These are phyloP conservation scores for Pythium myriotylum DNA, from an alignment of 352 stramenopile species.

Conservation along the genomic window DNA sequence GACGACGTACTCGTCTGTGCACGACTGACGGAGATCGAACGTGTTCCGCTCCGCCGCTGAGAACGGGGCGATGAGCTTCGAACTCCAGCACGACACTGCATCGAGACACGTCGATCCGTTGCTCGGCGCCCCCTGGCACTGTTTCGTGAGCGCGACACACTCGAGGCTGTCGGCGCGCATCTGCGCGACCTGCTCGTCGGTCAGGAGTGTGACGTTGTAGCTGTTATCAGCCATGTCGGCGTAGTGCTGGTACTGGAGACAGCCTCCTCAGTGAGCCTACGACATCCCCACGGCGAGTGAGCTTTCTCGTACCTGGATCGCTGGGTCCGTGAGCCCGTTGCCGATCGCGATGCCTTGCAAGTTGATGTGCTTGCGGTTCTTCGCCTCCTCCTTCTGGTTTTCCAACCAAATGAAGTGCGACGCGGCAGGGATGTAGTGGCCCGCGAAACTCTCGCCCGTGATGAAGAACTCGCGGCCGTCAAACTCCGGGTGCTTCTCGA, in stretches of 20 bases:
- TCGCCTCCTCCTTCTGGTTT: conserved; percentile 41
- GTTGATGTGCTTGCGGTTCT: conserved; percentile 38
- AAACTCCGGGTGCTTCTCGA: too few species aligned
- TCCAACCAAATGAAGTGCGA: conserved; percentile 44
- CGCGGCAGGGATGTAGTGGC: conserved; percentile 51
- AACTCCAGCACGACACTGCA: conserved; percentile 40
- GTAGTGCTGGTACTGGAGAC: conserved; percentile 43
- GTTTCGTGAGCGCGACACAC: conserved; percentile 34
- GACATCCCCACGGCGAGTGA: too few species aligned
- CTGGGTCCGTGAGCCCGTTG: conserved; percentile 55
- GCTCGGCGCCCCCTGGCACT: conserved; percentile 34
- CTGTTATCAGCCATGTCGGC: conserved; percentile 68
- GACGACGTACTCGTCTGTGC: conserved; percentile 59
- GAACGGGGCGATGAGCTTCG: conserved; percentile 41
- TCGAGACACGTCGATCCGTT: conserved; percentile 37
- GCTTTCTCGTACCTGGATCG: too few species aligned
- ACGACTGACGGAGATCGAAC: conserved; percentile 74
- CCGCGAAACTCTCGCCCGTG: conserved; percentile 57
- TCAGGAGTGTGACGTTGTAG: conserved; percentile 68
- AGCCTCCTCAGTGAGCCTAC: too few species aligned
- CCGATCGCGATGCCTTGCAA: conserved; percentile 61
- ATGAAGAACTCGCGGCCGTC: conserved; percentile 51
- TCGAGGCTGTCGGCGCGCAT: conserved; percentile 41
- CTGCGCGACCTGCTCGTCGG: conserved; percentile 31
- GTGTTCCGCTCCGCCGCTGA: conserved; percentile 52